Percentiles rank a stretch among this genome's conserved stretches.
These are phyloP conservation scores for Penicillium paxilli DNA, from an alignment of 495 filamentous ascomycete genomes.

Conservation along the genomic window DNA sequence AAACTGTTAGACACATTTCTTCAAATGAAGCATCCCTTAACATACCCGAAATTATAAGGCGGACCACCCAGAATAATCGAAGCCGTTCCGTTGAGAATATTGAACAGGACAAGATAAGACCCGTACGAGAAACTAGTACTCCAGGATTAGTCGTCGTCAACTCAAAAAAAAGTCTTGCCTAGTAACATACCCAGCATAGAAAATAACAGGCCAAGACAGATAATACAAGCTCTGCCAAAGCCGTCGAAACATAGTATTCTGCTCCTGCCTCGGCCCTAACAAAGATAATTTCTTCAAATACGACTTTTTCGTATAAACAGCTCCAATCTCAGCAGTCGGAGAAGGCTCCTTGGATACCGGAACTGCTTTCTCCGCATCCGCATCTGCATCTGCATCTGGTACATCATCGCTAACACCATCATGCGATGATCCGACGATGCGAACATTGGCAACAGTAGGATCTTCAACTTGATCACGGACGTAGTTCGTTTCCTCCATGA, in stretches of 20 bases:
- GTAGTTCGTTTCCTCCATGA: conserved; percentile 72
- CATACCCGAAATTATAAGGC: conserved; percentile 56
- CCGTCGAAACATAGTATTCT: conserved; percentile 52
- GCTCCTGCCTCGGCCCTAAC: conserved; percentile 42
- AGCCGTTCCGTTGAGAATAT: conserved; percentile 64
- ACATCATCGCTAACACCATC: conserved; percentile 10
- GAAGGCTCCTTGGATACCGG: conserved; percentile 6
- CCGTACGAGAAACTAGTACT: conserved; percentile 61
- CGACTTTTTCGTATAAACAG: conserved; percentile 36
- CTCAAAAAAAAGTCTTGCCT: neutral
- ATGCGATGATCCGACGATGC: conserved; percentile 6
- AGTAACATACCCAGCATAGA: conserved; percentile 54
- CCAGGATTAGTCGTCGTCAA: conserved; percentile 3
- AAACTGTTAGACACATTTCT: conserved; percentile 2
- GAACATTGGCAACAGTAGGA: conserved; percentile 9
- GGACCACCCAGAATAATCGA: conserved; percentile 57
- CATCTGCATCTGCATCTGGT: too few relatives aligned
- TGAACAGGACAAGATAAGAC: conserved; percentile 63
- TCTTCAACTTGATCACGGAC: conserved; percentile 30
- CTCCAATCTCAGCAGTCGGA: conserved; percentile 18
- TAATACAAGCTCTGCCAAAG: conserved; percentile 41
- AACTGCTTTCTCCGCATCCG: conserved; percentile 23
- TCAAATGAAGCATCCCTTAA: conserved; percentile 13
- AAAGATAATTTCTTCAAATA: conserved; percentile 58
- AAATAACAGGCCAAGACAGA: conserved; percentile 61